Evolutionary conservation across 192 early-diverging fungal species (phyloP), one percentile per base, ranked within the genome.

Genomic region (Podila epicladia): DNA sequence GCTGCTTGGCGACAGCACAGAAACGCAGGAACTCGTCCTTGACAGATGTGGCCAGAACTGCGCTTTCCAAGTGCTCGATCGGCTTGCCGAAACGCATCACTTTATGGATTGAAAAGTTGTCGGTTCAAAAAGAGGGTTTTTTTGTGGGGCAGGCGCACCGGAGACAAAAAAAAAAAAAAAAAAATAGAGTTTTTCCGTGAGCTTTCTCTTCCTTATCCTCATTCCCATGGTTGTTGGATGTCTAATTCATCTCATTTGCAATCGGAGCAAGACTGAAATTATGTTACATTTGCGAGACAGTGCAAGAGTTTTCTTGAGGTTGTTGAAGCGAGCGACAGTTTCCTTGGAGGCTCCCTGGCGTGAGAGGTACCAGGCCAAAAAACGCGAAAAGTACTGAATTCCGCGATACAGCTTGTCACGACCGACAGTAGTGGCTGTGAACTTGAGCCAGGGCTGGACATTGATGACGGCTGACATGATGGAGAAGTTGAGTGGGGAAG

Each of bases 331-430:
- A n/a, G 77, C 85, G 13, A 94, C 73, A 17, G 76, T 82, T 9
- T 89, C 90, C 74, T 93, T 91, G 62, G 83, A 59, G 61, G 84
- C 78, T 33, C 85, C 89, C 60, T 88, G 73, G 58, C 85, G 84
- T 53, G 82, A 61, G 32, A 93, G 59, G 67, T 90, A 87, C 88
- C 91, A 95, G 37, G 86, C 89, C 45, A 93, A 84, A 73, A 96
- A 95, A 22, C 94, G 94, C 8, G 93, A 86, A 82, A 94, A 91
- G 88, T 96, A 96, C 77, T 98, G 97, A 11, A 94, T 87, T 38
- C 94, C 86, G 67, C 95, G 91, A 78, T 92, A 92, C 9, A 87
- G 66, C 75, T 94, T 93, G 78, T 95, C 94, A 69, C 94, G 92
- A 41, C 93, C 94, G 11, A 85, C 84, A 28, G 91, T 89, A 31